These are phyloP conservation scores for Verticillium klebahnii DNA, from an alignment of 2,329 filamentous ascomycete species.

Conservation along the genomic window DNA sequence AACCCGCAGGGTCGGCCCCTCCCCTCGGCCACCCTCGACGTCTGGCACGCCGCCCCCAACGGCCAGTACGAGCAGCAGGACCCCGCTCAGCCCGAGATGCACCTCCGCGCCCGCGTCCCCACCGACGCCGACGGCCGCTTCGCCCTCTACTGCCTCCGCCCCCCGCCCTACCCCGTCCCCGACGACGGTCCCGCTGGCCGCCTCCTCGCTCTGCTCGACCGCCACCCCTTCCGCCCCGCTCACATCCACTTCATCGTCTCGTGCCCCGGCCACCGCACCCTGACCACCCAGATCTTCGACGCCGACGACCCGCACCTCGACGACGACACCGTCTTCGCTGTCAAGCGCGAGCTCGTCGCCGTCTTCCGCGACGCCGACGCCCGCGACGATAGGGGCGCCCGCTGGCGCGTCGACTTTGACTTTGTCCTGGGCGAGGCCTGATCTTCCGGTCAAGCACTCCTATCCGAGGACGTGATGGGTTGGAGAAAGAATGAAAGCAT, in stretches of 20 bases:
- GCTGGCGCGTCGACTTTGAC: slow-evolving; percentile 19
- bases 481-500: no score
- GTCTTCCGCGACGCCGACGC: slow-evolving; percentile 14
- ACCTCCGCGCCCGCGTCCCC: slow-evolving; percentile 67
- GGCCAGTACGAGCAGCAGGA: slow-evolving; percentile 70
- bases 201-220: slow-evolving; percentile 22
- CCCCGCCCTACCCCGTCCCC: slow-evolving; percentile 48
- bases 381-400: slow-evolving; percentile 15
- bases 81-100: slow-evolving; percentile 63
- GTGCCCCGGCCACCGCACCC: slow-evolving; percentile 52
- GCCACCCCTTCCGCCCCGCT: slow-evolving; percentile 26
- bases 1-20: slow-evolving; percentile 52
- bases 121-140: slow-evolving; percentile 64
- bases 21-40: slow-evolving; percentile 50
- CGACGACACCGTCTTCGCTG: slow-evolving; percentile 28
- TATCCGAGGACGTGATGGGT: neutral
- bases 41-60: slow-evolving; percentile 63
- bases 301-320: slow-evolving; percentile 47
- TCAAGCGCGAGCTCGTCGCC: slow-evolving; percentile 26
- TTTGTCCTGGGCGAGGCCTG: slow-evolving; percentile 11
- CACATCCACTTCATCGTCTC: slow-evolving; percentile 32
- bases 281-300: slow-evolving; percentile 64
- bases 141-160: slow-evolving; percentile 55
- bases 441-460: neutral
- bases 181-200: slow-evolving; percentile 23